Base-by-base conservation (phyloP, 208 protist genomes). In the Wallacemonas sp. region DNA sequence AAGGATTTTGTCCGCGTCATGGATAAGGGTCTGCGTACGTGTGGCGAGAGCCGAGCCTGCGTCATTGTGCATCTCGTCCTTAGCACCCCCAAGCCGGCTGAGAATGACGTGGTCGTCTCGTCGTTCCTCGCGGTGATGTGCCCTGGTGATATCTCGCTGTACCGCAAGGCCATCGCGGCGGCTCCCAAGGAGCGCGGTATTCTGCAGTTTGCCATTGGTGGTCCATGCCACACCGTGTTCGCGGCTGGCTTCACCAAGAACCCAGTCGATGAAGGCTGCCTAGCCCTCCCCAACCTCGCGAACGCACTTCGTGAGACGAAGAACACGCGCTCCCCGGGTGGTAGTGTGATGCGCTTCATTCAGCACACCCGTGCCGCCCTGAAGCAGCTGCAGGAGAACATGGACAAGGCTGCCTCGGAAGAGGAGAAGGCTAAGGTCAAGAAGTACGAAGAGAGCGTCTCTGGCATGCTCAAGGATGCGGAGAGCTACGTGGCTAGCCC, bases 1-100 rank as follows among this genome's bases (percentile, higher is more conserved):
- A 54, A 79, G 14, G 59, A 72, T 24, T 82, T 82, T 30, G 60
- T 63, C 26, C 46, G 53, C 17, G 1, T 66, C 38, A 80, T 81
- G 80, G 36, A 62, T 54, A 19, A 9, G 24, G 63, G 69, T 26
- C 46, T 86, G 36, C 68, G 73, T 51, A 61, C 59, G 44, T 81
- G 76, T 51, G 66, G 75, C 31, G 72, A 79, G 68, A 59, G 9
- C 28, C 75, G 76, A 28, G 67, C 80, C 21, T 76, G 68, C 22
- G 80, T 75, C 24, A 33, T 82, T n/a, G 26, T 86, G 45, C 72
- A 77, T 60, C 63, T 86, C 30, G 31, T 82, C 31, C 70, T 79
- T 63, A 51, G 72, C 33, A 56, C 55, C 17, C 33, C 42, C 8
- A 68, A 71, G 66, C 28, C 62, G 24, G 72, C 62, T 31, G 61